Conservation (phyloP, 495 filamentous ascomycete genomes). For the Glarea lozoyensis region DNA sequence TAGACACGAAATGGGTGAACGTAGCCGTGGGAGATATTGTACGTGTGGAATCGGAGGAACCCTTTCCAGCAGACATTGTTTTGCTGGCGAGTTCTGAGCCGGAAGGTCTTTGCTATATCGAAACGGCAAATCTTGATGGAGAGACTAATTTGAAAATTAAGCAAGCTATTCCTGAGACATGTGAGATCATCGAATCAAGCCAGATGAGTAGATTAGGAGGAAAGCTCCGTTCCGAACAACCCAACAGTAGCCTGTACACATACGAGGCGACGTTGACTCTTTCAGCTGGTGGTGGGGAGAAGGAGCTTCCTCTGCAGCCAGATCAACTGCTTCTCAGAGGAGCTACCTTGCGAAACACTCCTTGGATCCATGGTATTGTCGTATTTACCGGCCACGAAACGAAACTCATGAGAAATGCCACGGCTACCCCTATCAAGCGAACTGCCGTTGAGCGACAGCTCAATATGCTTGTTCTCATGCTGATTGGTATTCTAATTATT, state of each 20-base stretch:
- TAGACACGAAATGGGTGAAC: slow-evolving; percentile 86
- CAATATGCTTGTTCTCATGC: slow-evolving; percentile 85
- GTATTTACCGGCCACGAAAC: slow-evolving; percentile 99
- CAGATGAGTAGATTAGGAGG: slow-evolving; percentile 85
- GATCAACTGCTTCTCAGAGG: slow-evolving; percentile 86
- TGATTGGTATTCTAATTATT: slow-evolving; percentile 73
- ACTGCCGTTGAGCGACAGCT: slow-evolving; percentile 91
- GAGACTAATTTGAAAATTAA: slow-evolving; percentile 99
- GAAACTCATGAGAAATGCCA: slow-evolving; percentile 98
- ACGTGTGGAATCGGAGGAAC: slow-evolving; percentile 88
- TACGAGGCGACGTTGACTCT: slow-evolving; percentile 96
- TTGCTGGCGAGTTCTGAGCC: slow-evolving; percentile 92
- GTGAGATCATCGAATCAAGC: slow-evolving; percentile 72
- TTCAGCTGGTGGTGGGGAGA: slow-evolving; percentile 88
- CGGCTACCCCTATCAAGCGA: slow-evolving; percentile 93
- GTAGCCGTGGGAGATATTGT: slow-evolving; percentile 92
- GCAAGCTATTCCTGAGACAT: slow-evolving; percentile 92
- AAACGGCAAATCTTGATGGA: slow-evolving; percentile 96
- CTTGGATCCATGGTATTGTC: slow-evolving; percentile 94
- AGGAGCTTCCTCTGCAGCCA: slow-evolving; percentile 65
- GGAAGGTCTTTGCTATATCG: slow-evolving; percentile 96
- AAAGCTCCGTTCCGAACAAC: slow-evolving; percentile 86
- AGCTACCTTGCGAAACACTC: slow-evolving; percentile 91
- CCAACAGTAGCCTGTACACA: slow-evolving; percentile 97
- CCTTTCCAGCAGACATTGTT: slow-evolving; percentile 92